Percentiles rank a stretch among this genome's conserved stretches.
phyloP scores from a whole-genome alignment of 371 early-diverging fungal species.

The Mycotypha africana region DNA sequence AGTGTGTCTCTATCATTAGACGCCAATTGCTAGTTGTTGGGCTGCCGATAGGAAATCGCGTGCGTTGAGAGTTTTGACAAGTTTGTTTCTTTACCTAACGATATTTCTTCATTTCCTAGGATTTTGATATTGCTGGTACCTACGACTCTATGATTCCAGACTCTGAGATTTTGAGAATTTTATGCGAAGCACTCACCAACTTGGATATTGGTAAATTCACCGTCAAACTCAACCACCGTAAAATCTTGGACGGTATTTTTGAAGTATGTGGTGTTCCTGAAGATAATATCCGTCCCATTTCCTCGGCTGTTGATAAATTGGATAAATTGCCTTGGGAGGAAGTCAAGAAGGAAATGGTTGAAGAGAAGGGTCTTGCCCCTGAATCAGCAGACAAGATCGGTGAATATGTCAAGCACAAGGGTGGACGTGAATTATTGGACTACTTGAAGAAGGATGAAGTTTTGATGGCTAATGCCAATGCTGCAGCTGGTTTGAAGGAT shows the following conservation, averaged over 20 bases:
- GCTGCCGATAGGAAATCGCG: too few species aligned
- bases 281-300: slow-evolving; percentile 83
- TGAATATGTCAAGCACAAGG: slow-evolving; percentile 80
- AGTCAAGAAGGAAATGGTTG: slow-evolving; percentile 93
- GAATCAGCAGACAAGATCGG: slow-evolving; percentile 88
- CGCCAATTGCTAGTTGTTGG: too few species aligned
- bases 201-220: slow-evolving; percentile 82
- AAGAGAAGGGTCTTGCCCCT: slow-evolving; percentile 81
- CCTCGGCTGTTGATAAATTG: slow-evolving; percentile 98
- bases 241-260: slow-evolving; percentile 96
- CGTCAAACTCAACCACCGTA: slow-evolving; percentile 95
- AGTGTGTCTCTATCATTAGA: too few species aligned
- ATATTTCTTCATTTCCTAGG: slow-evolving; percentile 33
- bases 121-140: slow-evolving; percentile 98
- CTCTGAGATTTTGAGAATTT: slow-evolving; percentile 88
- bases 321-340: slow-evolving; percentile 93
- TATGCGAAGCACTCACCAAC: slow-evolving; percentile 74
- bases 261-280: slow-evolving; percentile 92
- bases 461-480: slow-evolving; percentile 64
- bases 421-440: slow-evolving; percentile 76
- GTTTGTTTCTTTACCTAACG: too few species aligned
- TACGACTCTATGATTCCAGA: slow-evolving; percentile 97
- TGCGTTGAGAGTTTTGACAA: too few species aligned
- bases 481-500: slow-evolving; percentile 84
- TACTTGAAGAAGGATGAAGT: slow-evolving; percentile 56